Evolutionary conservation across 805 yeast genomes (phyloP).

Genomic region (Monosporozyma unispora): DNA sequence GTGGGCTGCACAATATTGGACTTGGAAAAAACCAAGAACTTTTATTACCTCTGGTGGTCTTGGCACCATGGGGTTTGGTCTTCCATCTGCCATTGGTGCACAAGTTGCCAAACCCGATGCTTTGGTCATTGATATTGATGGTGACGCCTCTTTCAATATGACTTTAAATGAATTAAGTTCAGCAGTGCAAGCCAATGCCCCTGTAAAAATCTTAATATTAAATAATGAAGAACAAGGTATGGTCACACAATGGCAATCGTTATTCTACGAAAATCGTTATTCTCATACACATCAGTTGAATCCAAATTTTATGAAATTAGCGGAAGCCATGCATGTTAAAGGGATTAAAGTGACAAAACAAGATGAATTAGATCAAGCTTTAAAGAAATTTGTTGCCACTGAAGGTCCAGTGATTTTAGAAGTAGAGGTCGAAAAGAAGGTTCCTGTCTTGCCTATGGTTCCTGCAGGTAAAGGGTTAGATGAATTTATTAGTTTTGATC

Average conservation of each 20-base stretch:
- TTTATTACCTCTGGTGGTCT: conserved; percentile 98
- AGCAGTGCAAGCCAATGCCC: conserved; percentile 89
- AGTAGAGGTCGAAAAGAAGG: conserved; percentile 79
- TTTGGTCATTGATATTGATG: conserved; percentile 91
- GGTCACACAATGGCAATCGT: conserved; percentile 99
- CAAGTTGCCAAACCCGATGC: conserved; percentile 95
- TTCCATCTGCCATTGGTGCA: conserved; percentile 98
- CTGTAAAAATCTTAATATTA: conserved; percentile 79
- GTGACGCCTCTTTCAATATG: conserved; percentile 99
- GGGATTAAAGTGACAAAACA: conserved; percentile 68
- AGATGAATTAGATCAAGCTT: conserved; percentile 49
- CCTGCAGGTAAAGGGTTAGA: conserved; percentile 93
- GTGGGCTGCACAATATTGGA: conserved; percentile 99
- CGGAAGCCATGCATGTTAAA: conserved; percentile 88
- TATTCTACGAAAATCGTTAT: conserved; percentile 93
- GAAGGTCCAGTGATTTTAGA: conserved; percentile 86
- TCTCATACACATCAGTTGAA: conserved; percentile 96
- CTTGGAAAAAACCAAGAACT: conserved; percentile 87
- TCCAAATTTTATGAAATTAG: conserved; percentile 87
- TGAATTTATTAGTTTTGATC: conserved; percentile 83
- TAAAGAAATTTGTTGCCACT: conserved; percentile 62
- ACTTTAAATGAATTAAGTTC: conserved; percentile 86
- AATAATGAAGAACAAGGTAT: conserved; percentile 99
- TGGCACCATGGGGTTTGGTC: conserved; percentile 97
- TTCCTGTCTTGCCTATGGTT: conserved; percentile 96